Evolutionary conservation across 2,329 filamentous ascomycete species (phyloP).

Genomic region (Coniella lustricola): DNA sequence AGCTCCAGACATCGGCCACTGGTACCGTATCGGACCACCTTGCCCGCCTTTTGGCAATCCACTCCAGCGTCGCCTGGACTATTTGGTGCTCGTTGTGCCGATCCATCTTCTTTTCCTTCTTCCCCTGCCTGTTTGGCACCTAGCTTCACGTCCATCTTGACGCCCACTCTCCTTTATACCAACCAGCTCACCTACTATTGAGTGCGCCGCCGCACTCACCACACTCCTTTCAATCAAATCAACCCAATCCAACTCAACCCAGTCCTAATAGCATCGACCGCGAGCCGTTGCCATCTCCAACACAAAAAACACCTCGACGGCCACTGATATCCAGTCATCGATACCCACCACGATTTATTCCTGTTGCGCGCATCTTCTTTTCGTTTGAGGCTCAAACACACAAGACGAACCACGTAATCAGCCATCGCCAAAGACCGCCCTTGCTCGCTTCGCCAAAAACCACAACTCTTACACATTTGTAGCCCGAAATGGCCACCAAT

Average conservation of each 20-base stretch:
- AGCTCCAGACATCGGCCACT: not conserved
- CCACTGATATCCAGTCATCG: not conserved
- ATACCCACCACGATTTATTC: not conserved
- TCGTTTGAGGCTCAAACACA: no score
- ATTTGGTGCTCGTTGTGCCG: not conserved
- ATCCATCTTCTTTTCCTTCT: not conserved
- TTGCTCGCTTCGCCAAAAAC: not conserved
- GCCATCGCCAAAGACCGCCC: constrained; percentile 2
- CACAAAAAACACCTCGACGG: no score
- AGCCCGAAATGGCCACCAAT: constrained; percentile 30
- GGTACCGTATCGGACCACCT: constrained; percentile 13
- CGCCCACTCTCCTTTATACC: constrained; percentile 29
- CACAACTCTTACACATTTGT: constrained; percentile 14
- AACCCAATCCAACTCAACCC: constrained; percentile 3
- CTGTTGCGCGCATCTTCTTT: not conserved
- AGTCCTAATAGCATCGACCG: constrained; percentile 4
- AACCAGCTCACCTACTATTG: constrained; percentile 3
- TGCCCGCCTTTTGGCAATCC: constrained; percentile 6
- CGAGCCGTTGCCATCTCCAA: no score
- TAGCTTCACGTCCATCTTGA: constrained; percentile 18
- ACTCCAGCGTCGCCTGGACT: not conserved
- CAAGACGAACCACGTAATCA: not conserved
- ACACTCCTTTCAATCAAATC: constrained; percentile 14
- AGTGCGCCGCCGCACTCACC: not conserved
- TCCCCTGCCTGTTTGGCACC: constrained; percentile 16